Conservation (phyloP, 2,329 filamentous ascomycete genomes). For the Penicillium sp. region DNA sequence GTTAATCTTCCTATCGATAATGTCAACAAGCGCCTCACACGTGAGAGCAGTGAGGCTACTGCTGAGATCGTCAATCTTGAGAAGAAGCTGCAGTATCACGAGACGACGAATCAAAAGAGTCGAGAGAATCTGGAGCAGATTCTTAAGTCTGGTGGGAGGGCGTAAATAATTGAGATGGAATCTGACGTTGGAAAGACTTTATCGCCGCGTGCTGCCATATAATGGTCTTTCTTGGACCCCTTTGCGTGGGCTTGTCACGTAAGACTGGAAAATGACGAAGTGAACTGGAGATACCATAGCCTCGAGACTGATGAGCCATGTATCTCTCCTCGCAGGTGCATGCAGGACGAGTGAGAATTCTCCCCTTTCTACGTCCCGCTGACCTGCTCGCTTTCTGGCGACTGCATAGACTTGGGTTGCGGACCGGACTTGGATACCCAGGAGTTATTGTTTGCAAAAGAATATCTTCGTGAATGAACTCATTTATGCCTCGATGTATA, state of each 20-base stretch:
- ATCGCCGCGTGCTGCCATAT: not conserved
- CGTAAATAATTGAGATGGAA: slow-evolving; percentile 17
- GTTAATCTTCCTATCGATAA: slow-evolving; percentile 69
- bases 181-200: not conserved
- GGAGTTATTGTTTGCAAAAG: slow-evolving; percentile 12
- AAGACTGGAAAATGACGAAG: not conserved
- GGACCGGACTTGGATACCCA: slow-evolving; percentile 18
- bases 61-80: slow-evolving; percentile 74
- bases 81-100: slow-evolving; percentile 87
- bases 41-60: slow-evolving; percentile 70
- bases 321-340: not conserved
- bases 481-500: not conserved
- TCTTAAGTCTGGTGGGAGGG: slow-evolving; percentile 55
- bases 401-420: slow-evolving; percentile 3
- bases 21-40: slow-evolving; percentile 70
- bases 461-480: not conserved
- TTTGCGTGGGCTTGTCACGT: not conserved
- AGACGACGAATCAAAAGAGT: slow-evolving; percentile 94
- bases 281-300: not conserved
- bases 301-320: not conserved
- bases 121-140: slow-evolving; percentile 87
- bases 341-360: not conserved
- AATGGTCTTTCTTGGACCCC: not conserved
- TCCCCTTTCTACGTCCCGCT: slow-evolving; percentile 1
- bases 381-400: slow-evolving; percentile 1